Conservation (phyloP, 2,329 filamentous ascomycete species). For the Clarireedia paspali region DNA sequence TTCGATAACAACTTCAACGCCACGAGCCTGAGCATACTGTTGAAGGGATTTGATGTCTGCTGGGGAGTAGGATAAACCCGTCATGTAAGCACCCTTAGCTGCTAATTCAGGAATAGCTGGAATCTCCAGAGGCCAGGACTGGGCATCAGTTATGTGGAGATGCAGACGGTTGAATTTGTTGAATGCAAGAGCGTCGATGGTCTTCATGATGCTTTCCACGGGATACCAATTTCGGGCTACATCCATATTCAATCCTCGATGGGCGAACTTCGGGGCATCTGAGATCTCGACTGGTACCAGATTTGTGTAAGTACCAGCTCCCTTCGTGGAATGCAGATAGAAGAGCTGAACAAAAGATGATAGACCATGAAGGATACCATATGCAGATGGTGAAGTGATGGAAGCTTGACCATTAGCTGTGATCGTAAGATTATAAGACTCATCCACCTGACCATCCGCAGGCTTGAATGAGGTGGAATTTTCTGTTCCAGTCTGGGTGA, state of each 20-base stretch:
- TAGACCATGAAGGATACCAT: conserved; percentile 64
- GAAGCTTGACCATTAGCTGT: conserved; percentile 48
- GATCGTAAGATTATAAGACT: conserved; percentile 65
- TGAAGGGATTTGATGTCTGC: conserved; percentile 60
- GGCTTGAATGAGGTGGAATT: conserved; percentile 49
- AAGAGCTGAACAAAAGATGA: conserved; percentile 76
- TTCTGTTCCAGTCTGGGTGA: conserved; percentile 53
- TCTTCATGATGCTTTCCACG: conserved; percentile 54
- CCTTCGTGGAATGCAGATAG: conserved; percentile 54
- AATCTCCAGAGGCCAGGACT: conserved; percentile 80
- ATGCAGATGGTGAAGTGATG: conserved; percentile 57
- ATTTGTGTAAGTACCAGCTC: conserved; percentile 55
- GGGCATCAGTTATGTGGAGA: conserved; percentile 73
- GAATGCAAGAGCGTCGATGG: conserved; percentile 68
- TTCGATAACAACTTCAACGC: conserved; percentile 66
- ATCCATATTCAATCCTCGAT: conserved; percentile 76
- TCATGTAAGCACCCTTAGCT: conserved; percentile 63
- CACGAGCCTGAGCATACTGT: conserved; percentile 59
- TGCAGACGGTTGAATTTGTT: conserved; percentile 81
- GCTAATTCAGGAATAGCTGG: conserved; percentile 66
- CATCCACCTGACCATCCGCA: conserved; percentile 57
- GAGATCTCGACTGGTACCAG: conserved; percentile 62
- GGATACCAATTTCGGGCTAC: conserved; percentile 58
- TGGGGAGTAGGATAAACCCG: conserved; percentile 59
- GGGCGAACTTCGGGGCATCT: conserved; percentile 67